Base-by-base conservation (phyloP, 2,329 filamentous ascomycete species). In the Beauveria medogensis region DNA sequence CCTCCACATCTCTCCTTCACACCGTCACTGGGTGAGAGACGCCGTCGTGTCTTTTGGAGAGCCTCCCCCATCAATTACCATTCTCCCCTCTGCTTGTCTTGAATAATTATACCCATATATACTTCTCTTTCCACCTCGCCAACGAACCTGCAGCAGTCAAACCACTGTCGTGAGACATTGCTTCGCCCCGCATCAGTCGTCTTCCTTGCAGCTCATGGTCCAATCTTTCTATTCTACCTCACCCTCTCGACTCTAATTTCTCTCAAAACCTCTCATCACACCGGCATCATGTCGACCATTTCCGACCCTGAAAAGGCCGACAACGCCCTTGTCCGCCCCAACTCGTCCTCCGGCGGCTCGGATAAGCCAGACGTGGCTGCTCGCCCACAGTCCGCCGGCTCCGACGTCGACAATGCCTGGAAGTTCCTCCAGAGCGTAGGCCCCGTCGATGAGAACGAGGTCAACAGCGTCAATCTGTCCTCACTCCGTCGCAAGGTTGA, bases 401-500 rank as follows among this genome's bases (percentile, higher is more conserved):
- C 65, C 24, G 64, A 69, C 57, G 71, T 80, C 16, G 79, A 82
- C 63, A 68, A 68, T 26, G 79, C 79, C 6, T 81, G 78, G 77
- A 71, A 72, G 30, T 79, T 74, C 57, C 75, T 80, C 61, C 69
- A 77, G 56, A 62, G 71, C 30, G 75, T 80, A 62, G 75, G 74
- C 30, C 70, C 78, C 64, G 70, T 70, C 20, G 67, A 68, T 24
- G 71, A 71, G 24, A 68, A 68, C 34, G 68, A 67, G 47, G 70
- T 66, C 18, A 70, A 71, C 51, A 69, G 65, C 52, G 70, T 79
- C 41, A 71, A 82, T 63, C 71, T 83, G 52, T 71, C 72, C 63
- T 71, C 71, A 2, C 69, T 86, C 48, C 73, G 82, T 5, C 78
- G 79, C 63, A 84, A 80, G 70, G 79, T 87, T 54, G 83, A 87